Evolutionary conservation across 768 basidiomycete species (phyloP).

Genomic region (Nevesoporus exiguus): DNA sequence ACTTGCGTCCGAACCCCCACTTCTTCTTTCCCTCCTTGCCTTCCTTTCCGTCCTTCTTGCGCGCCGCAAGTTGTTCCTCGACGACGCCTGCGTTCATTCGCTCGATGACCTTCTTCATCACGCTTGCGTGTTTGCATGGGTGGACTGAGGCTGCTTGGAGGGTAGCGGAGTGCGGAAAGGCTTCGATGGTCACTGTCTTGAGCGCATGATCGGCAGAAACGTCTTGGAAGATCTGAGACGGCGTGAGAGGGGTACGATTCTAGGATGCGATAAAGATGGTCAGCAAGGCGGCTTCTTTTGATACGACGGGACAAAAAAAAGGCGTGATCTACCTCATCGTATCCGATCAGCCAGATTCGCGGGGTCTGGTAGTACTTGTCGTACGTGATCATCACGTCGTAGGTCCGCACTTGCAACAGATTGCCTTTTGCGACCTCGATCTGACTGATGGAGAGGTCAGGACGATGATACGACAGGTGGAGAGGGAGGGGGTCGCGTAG

Average conservation of each 20-base stretch:
- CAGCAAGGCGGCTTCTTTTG: neutral
- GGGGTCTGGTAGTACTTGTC: conserved; percentile 99
- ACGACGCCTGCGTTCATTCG: conserved; percentile 91
- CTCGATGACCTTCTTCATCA: conserved; percentile 99
- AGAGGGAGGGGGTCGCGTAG: neutral
- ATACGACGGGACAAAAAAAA: neutral
- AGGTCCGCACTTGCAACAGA: conserved; percentile 92
- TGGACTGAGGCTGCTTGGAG: conserved; percentile 92
- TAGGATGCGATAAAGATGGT: conserved; percentile 28
- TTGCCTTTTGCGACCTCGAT: conserved; percentile 73
- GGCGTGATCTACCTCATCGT: conserved; percentile 75
- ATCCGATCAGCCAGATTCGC: conserved; percentile 95
- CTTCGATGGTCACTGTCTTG: conserved; percentile 98
- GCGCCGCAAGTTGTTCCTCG: conserved; percentile 74
- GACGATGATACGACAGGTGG: neutral
- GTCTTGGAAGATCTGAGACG: conserved; percentile 93
- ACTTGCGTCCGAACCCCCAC: conserved; percentile 78
- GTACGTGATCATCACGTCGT: conserved; percentile 99
- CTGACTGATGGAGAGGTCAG: conserved; percentile 39
- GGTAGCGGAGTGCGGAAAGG: conserved; percentile 89
- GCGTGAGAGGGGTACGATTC: conserved; percentile 87
- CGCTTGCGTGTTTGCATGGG: conserved; percentile 97
- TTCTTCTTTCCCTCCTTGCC: conserved; percentile 68
- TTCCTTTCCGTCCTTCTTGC: conserved; percentile 47
- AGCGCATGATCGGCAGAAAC: conserved; percentile 95